Evolutionary conservation across 169 alveolate species (phyloP).

Genomic region (Toxoplasma gondii): DNA sequence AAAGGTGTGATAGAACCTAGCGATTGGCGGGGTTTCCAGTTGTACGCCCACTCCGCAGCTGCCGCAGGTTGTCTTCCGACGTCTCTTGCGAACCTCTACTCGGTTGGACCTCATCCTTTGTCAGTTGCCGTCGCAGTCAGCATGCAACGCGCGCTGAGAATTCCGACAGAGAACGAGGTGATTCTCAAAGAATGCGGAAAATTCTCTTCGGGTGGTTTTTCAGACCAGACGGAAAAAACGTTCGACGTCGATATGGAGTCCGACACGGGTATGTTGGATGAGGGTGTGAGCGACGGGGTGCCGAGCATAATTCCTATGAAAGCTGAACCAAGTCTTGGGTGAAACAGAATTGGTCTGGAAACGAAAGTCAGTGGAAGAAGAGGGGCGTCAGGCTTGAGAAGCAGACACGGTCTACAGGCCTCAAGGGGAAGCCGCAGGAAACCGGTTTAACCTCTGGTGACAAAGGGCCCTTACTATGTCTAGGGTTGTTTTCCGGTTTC

Average conservation of each 20-base stretch:
- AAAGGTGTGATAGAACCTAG: neutral
- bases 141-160: neutral
- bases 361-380: too few relatives aligned
- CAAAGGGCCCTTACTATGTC: too few relatives aligned
- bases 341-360: too few relatives aligned
- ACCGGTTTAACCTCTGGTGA: too few relatives aligned
- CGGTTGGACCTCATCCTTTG: neutral
- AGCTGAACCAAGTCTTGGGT: too few relatives aligned
- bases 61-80: neutral
- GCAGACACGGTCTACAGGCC: too few relatives aligned
- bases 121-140: neutral
- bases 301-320: too few relatives aligned
- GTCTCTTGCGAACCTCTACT: neutral
- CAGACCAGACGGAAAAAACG: neutral
- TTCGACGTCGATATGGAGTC: neutral
- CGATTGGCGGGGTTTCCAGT: neutral
- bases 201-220: neutral
- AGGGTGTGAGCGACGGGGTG: neutral
- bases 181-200: neutral
- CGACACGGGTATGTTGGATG: neutral
- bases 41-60: neutral
- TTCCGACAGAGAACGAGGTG: neutral
- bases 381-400: too few relatives aligned
- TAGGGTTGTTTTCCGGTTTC: too few relatives aligned
- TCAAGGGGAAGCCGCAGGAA: too few relatives aligned